Evolutionary conservation across 1,139 yeast species (phyloP).

Genomic region (Lodderomyces orthopsilosis): DNA sequence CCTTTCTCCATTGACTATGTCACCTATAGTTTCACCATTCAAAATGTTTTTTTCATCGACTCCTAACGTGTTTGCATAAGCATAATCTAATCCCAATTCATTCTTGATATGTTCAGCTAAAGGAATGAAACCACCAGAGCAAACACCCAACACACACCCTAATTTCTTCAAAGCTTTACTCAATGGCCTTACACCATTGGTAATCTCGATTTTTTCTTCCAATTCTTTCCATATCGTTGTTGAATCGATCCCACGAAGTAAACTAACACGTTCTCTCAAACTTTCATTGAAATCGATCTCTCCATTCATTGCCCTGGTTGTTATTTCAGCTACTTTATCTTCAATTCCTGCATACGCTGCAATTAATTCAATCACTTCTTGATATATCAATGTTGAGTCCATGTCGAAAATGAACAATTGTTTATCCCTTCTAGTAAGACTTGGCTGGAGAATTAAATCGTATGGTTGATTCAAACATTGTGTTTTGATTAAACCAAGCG

Average conservation of each 20-base stretch:
- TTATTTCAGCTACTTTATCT: slow-evolving; percentile 52
- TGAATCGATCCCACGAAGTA: slow-evolving; percentile 78
- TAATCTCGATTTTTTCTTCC: slow-evolving; percentile 63
- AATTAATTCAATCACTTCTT: slow-evolving; percentile 93
- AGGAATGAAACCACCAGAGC: slow-evolving; percentile 94
- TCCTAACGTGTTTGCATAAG: slow-evolving; percentile 76
- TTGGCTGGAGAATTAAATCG: slow-evolving; percentile 37
- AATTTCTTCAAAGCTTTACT: slow-evolving; percentile 56
- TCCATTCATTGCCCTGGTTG: slow-evolving; percentile 96
- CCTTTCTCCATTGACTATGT: slow-evolving; percentile 78
- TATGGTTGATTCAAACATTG: slow-evolving; percentile 13
- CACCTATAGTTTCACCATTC: slow-evolving; percentile 62
- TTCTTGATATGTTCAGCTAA: slow-evolving; percentile 74
- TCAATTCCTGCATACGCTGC: slow-evolving; percentile 39
- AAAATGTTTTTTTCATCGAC: slow-evolving; percentile 50
- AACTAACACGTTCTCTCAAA: slow-evolving; percentile 65
- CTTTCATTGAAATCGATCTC: slow-evolving; percentile 90
- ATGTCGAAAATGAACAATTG: slow-evolving; percentile 86
- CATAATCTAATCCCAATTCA: slow-evolving; percentile 74
- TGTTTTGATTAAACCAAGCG: slow-evolving; percentile 12
- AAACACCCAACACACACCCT: slow-evolving; percentile 77
- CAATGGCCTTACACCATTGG: slow-evolving; percentile 80
- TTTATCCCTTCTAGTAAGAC: slow-evolving; percentile 42
- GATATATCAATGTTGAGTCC: slow-evolving; percentile 96
- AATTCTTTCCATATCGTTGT: slow-evolving; percentile 75